Percentiles rank a stretch among this genome's conserved stretches.
Evolutionary conservation across 176 grass and related monocot genomes (phyloP).

Genomic region (Lolium multiflorum): DNA sequence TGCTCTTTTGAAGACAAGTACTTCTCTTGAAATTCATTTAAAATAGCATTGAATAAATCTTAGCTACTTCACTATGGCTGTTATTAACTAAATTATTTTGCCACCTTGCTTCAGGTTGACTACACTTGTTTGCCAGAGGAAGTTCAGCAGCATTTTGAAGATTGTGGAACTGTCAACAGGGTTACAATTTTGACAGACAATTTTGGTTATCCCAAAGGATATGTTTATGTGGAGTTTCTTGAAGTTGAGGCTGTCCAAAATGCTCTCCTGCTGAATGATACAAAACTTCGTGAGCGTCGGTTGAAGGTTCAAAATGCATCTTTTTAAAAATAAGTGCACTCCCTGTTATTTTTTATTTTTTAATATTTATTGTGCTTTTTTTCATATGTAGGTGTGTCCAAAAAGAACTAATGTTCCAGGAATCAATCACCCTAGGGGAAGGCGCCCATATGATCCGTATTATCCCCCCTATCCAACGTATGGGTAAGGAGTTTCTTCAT

Average conservation of each 20-base stretch:
- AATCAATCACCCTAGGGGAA: conserved; percentile 66
- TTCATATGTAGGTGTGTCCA: conserved; percentile 57
- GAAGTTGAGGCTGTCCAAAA: conserved; percentile 75
- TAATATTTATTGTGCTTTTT: conserved; percentile 20
- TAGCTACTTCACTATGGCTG: neutral
- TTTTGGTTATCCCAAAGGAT: conserved; percentile 77
- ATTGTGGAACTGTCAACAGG: conserved; percentile 76
- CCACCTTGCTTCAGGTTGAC: conserved; percentile 65
- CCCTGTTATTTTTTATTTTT: conserved; percentile 4
- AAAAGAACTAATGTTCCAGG: conserved; percentile 89
- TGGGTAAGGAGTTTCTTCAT: conserved; percentile 61
- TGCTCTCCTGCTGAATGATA: conserved; percentile 70
- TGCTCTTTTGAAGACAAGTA: conserved; percentile 14
- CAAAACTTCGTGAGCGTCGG: conserved; percentile 62
- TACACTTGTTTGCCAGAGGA: conserved; percentile 74
- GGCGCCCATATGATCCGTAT: conserved; percentile 46
- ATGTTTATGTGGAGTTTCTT: conserved; percentile 82
- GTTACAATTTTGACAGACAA: conserved; percentile 76
- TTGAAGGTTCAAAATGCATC: conserved; percentile 58
- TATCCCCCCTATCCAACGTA: conserved; percentile 61
- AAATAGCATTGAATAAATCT: neutral
- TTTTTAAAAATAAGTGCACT: neutral
- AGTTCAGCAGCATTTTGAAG: conserved; percentile 82
- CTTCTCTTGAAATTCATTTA: neutral
- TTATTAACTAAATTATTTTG: conserved; percentile 28